Conservation (phyloP, 805 yeast species). For the Cyberlindnera euphorbiae region DNA sequence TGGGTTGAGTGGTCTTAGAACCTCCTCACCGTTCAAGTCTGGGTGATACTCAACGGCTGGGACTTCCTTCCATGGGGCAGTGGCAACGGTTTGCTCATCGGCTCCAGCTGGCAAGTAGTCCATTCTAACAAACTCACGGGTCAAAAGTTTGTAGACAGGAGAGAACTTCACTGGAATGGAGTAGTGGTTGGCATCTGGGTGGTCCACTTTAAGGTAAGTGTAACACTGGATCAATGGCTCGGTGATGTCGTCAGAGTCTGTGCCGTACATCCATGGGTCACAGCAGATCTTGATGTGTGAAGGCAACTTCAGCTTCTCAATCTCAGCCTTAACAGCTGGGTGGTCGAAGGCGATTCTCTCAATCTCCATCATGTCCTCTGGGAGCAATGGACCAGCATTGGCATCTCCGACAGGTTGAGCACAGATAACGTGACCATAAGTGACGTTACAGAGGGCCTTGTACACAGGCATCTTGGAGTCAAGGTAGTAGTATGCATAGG, state of each 20-base stretch:
- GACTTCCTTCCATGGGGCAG: constrained; percentile 57
- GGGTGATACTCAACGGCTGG: constrained; percentile 70
- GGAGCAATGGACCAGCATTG: constrained; percentile 65
- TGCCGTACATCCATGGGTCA: constrained; percentile 88
- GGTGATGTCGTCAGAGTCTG: constrained; percentile 48
- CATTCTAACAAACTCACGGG: constrained; percentile 60
- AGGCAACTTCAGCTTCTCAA: constrained; percentile 64
- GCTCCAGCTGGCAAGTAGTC: constrained; percentile 70
- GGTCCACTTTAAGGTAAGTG: constrained; percentile 67
- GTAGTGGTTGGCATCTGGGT: constrained; percentile 71
- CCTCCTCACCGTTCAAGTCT: constrained; percentile 51
- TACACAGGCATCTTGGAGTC: constrained; percentile 47
- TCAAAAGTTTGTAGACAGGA: constrained; percentile 63
- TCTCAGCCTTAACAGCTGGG: constrained; percentile 58
- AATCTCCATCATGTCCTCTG: constrained; percentile 53
- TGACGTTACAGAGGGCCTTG: constrained; percentile 68
- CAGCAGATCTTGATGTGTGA: constrained; percentile 44
- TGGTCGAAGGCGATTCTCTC: constrained; percentile 48
- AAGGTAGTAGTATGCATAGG: constrained; percentile 62
- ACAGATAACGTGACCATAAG: constrained; percentile 57
- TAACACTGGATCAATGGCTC: constrained; percentile 67
- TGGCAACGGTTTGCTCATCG: constrained; percentile 51
- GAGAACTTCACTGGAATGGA: constrained; percentile 69
- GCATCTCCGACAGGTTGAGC: constrained; percentile 54
- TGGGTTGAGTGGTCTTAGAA: constrained; percentile 59